These are phyloP conservation scores for Phoma herbarum DNA, from an alignment of 2,329 filamentous ascomycete genomes.

Conservation along the genomic window DNA sequence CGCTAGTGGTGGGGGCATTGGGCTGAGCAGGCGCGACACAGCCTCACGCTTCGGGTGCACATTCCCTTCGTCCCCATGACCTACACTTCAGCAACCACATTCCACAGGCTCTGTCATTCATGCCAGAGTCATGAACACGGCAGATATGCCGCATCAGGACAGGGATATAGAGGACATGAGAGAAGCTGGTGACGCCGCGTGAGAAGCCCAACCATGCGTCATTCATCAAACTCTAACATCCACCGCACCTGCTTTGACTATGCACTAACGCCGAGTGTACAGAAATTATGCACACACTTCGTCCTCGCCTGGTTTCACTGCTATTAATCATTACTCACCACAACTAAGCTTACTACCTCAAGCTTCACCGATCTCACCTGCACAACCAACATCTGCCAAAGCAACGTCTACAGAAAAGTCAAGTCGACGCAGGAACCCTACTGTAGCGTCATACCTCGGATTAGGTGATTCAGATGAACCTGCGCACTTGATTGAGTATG, in stretches of 20 bases:
- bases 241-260: not conserved
- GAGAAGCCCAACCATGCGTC: slow-evolving; percentile 33
- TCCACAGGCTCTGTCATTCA: not conserved
- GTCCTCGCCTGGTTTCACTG: slow-evolving; percentile 34
- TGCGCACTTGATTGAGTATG: slow-evolving; percentile 30
- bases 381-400: slow-evolving; percentile 10
- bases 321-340: slow-evolving; percentile 33
- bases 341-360: slow-evolving; percentile 24
- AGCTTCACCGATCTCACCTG: slow-evolving; percentile 13
- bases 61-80: slow-evolving; percentile 1
- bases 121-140: slow-evolving; percentile 11
- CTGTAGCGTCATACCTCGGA: slow-evolving; percentile 43
- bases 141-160: slow-evolving; percentile 12
- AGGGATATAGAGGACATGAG: slow-evolving; percentile 14
- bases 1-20: slow-evolving; percentile 23
- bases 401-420: not conserved
- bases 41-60: slow-evolving; percentile 1
- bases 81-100: not conserved
- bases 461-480: slow-evolving; percentile 31
- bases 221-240: slow-evolving; percentile 13
- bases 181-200: slow-evolving; percentile 31
- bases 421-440: slow-evolving; percentile 30
- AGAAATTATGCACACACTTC: slow-evolving; percentile 2
- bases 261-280: slow-evolving; percentile 9
- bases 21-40: slow-evolving; percentile 10